phyloP scores from a whole-genome alignment of 2,329 filamentous ascomycete species.

The Claviceps humidiphila region DNA sequence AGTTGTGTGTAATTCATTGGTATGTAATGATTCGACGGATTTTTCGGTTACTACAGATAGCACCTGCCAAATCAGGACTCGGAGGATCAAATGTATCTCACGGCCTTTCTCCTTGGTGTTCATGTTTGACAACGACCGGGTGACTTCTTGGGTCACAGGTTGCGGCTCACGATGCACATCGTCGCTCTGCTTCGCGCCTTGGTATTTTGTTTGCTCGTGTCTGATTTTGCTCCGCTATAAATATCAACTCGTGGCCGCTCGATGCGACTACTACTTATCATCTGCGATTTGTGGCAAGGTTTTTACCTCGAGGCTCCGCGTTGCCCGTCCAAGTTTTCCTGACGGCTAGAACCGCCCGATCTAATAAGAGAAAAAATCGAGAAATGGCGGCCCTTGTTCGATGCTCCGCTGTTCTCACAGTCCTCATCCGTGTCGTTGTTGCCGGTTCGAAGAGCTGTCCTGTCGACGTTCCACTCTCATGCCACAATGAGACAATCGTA shows the following conservation, averaged over 20 bases:
- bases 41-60: neutral
- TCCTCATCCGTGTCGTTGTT: conserved; percentile 5
- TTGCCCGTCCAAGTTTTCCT: neutral
- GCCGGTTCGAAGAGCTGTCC: conserved; percentile 11
- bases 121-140: neutral
- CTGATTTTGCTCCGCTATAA: too few relatives aligned
- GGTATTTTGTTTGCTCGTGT: too few relatives aligned
- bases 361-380: neutral
- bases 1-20: too few relatives aligned
- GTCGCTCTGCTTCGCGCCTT: too few relatives aligned
- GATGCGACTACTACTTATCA: neutral
- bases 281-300: too few relatives aligned
- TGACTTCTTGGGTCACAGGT: neutral
- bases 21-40: neutral
- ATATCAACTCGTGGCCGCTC: neutral
- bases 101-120: neutral
- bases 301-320: too few relatives aligned
- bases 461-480: conserved; percentile 38
- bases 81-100: neutral
- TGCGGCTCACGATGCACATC: too few relatives aligned
- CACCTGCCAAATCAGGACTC: neutral
- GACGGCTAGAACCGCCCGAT: neutral
- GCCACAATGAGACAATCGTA: conserved; percentile 46
- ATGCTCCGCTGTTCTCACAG: conserved; percentile 7
- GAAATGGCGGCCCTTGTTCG: conserved; percentile 7